Evolutionary conservation across 352 stramenopile species (phyloP).

Genomic region (Phytophthora fragariaefolia): DNA sequence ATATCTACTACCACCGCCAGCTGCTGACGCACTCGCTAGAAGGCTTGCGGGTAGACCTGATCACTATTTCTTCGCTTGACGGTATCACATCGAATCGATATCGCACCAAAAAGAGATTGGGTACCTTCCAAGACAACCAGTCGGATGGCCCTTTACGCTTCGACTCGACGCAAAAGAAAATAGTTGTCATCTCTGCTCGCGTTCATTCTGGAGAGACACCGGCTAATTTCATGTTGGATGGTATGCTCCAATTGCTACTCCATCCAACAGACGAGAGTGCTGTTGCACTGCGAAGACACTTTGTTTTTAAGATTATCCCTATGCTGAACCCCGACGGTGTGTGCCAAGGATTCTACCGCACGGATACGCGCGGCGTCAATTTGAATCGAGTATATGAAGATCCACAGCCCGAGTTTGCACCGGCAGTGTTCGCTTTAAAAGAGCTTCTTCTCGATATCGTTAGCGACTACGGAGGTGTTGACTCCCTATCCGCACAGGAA

Average conservation of each 20-base stretch:
- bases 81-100: slow-evolving; percentile 32
- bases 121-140: slow-evolving; percentile 5
- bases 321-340: slow-evolving; percentile 95
- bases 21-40: slow-evolving; percentile 71
- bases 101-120: slow-evolving; percentile 18
- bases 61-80: slow-evolving; percentile 88
- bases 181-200: slow-evolving; percentile 81
- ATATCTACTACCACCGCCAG: slow-evolving; percentile 87
- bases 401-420: slow-evolving; percentile 50
- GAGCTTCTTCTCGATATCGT: slow-evolving; percentile 48
- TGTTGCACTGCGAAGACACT: slow-evolving; percentile 71
- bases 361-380: slow-evolving; percentile 87
- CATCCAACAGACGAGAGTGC: slow-evolving; percentile 57
- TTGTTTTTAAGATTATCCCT: slow-evolving; percentile 91
- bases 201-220: slow-evolving; percentile 90
- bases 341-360: slow-evolving; percentile 87
- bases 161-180: slow-evolving; percentile 42
- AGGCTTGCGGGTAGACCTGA: slow-evolving; percentile 68
- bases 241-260: slow-evolving; percentile 87
- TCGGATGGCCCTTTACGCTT: slow-evolving; percentile 40
- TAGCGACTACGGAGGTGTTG: slow-evolving; percentile 36
- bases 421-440: slow-evolving; percentile 76
- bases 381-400: slow-evolving; percentile 90
- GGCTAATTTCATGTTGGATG: slow-evolving; percentile 91
- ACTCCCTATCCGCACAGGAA: slow-evolving; percentile 25